A percentile compares a stretch with the other conserved stretches of the same genome.
phyloP scores from a whole-genome alignment of 129 eudicot genomes.

The Artemisia tridentata region DNA sequence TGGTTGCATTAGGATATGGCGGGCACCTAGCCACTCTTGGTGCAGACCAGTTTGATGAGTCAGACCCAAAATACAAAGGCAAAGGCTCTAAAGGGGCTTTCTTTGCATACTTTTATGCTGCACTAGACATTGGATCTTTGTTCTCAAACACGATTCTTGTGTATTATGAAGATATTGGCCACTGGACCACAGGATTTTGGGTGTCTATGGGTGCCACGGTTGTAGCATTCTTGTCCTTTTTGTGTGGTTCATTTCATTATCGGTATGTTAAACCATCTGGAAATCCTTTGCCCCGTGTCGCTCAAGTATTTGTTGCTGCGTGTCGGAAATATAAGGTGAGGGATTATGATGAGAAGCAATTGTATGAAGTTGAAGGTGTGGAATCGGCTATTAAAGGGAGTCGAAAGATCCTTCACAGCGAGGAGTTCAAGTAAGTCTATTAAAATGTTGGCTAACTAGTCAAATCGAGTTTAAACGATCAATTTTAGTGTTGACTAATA shows the following conservation, averaged over 20 bases:
- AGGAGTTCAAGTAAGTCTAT: slow-evolving; percentile 50
- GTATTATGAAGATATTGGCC: slow-evolving; percentile 70
- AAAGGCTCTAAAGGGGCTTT: slow-evolving; percentile 47
- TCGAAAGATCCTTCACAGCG: slow-evolving; percentile 67
- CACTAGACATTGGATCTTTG: slow-evolving; percentile 74
- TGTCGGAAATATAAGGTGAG: slow-evolving; percentile 38
- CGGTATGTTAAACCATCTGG: slow-evolving; percentile 64
- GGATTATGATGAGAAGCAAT: slow-evolving; percentile 27
- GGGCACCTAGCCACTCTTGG: slow-evolving; percentile 96
- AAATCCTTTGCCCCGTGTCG: slow-evolving; percentile 73
- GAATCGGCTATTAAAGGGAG: slow-evolving; percentile 85
- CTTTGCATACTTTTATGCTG: slow-evolving; percentile 74
- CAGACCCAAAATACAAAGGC: slow-evolving; percentile 38
- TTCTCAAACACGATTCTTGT: slow-evolving; percentile 78
- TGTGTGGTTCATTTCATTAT: slow-evolving; percentile 56
- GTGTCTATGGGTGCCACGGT: slow-evolving; percentile 57
- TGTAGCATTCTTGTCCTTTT: slow-evolving; percentile 41
- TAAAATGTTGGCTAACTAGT: background rate
- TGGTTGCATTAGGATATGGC: slow-evolving; percentile 88
- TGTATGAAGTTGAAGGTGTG: slow-evolving; percentile 61
- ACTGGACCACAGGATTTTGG: slow-evolving; percentile 82
- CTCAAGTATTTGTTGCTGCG: slow-evolving; percentile 78
- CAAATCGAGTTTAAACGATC: background rate
- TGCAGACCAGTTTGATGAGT: slow-evolving; percentile 76
- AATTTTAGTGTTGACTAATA: no score